Conservation (phyloP, 306 rosid species). For the Gleditsia sinensis region DNA sequence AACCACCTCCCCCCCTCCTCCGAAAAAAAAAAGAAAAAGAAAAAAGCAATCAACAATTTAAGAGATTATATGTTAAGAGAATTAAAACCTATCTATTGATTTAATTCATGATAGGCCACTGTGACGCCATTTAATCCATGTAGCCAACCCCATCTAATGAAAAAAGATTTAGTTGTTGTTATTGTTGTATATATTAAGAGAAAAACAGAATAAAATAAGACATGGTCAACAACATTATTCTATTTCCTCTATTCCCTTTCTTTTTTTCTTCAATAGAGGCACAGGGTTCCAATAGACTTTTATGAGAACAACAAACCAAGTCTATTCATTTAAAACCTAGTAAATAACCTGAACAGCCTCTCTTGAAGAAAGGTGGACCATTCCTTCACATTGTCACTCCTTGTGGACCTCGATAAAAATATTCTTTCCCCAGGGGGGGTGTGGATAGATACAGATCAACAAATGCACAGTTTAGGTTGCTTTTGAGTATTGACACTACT, state of each 20-base stretch:
- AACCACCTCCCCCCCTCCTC: background rate
- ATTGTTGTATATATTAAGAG: no score
- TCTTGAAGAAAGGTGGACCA: conserved; percentile 12
- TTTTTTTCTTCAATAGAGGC: background rate
- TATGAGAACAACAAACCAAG: conserved; percentile 8
- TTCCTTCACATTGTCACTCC: conserved; percentile 23
- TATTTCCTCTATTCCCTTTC: background rate
- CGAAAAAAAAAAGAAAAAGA: background rate
- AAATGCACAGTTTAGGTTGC: background rate
- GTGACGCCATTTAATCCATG: no score
- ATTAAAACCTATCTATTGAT: no score
- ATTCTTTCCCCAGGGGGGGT: background rate
- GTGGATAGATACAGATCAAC: background rate
- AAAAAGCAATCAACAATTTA: background rate
- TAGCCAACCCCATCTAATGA: no score
- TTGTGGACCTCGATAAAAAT: background rate
- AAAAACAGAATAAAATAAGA: no score
- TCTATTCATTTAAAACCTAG: conserved; percentile 18
- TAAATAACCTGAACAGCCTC: conserved; percentile 25
- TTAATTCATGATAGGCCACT: no score
- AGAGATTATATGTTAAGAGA: background rate
- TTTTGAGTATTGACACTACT: background rate
- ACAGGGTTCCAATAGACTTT: conserved; percentile 10
- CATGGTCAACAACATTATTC: background rate
- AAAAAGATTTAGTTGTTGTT: no score